Percentiles rank a stretch among this genome's conserved stretches.
phyloP scores from a whole-genome alignment of 2,329 filamentous ascomycete species.

The Arthrobotrys megalospora region DNA sequence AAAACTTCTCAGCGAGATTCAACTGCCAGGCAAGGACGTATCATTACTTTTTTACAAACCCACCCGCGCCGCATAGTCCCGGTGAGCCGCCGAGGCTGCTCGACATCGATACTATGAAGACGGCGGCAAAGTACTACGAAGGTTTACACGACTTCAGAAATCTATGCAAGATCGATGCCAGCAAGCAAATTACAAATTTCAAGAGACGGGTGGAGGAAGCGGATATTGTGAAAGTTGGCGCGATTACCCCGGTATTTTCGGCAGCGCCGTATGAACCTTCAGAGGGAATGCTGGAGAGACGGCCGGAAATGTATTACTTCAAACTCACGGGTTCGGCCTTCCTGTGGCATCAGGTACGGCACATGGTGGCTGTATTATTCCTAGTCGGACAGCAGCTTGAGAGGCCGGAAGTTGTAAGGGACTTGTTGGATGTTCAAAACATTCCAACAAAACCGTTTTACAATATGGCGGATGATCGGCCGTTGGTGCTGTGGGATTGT shows the following conservation, averaged over 20 bases:
- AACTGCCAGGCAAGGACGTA: slow-evolving; percentile 92
- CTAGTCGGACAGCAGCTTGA: slow-evolving; percentile 91
- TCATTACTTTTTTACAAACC: slow-evolving; percentile 98
- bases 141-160: slow-evolving; percentile 96
- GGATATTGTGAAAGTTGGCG: slow-evolving; percentile 80
- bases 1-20: slow-evolving; percentile 89
- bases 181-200: slow-evolving; percentile 90
- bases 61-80: slow-evolving; percentile 66
- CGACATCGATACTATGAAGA: slow-evolving; percentile 87
- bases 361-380: slow-evolving; percentile 94
- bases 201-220: slow-evolving; percentile 83
- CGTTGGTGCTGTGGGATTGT: slow-evolving; percentile 96
- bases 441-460: slow-evolving; percentile 87
- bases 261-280: background rate
- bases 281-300: slow-evolving; percentile 28
- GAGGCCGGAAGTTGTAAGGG: slow-evolving; percentile 78
- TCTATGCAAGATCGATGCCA: slow-evolving; percentile 92
- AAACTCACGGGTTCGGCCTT: slow-evolving; percentile 92
- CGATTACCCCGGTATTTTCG: slow-evolving; percentile 73
- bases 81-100: slow-evolving; percentile 78
- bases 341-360: slow-evolving; percentile 97
- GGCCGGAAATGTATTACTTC: slow-evolving; percentile 81
- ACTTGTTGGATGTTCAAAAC: slow-evolving; percentile 80
- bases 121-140: slow-evolving; percentile 83
- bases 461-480: slow-evolving; percentile 89